Evolutionary conservation across 805 yeast genomes (phyloP).

Genomic region (Saccharomycopsis synnaedendra): DNA sequence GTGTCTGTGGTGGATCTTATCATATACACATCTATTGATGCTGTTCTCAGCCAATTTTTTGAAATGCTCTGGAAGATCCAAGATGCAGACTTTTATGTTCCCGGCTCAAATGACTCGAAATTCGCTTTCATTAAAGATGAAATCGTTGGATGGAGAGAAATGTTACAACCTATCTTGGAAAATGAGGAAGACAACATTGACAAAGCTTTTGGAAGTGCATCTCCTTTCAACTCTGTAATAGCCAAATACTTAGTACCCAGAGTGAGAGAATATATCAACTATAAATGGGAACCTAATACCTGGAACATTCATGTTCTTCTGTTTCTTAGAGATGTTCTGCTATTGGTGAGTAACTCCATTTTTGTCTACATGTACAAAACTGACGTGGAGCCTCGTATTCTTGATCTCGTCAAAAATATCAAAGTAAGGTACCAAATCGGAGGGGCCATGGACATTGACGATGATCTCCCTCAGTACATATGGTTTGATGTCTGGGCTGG

Average conservation of each 20-base stretch:
- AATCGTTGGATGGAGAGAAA: not conserved
- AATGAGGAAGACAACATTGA: conserved; percentile 14
- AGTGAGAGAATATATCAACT: conserved; percentile 1
- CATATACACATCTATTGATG: not conserved
- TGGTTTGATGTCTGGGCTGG: no score
- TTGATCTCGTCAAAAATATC: no score
- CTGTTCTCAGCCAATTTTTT: not conserved
- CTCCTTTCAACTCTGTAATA: conserved; percentile 15
- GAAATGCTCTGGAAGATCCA: not conserved
- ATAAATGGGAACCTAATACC: conserved; percentile 16
- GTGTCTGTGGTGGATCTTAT: no score
- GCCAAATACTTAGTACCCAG: conserved; percentile 3
- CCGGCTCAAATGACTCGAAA: not conserved
- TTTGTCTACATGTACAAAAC: no score
- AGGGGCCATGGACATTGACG: no score
- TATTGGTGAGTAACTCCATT: no score
- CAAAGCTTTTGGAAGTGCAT: conserved; percentile 18
- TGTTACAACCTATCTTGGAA: not conserved
- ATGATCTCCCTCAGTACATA: no score
- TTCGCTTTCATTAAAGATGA: not conserved
- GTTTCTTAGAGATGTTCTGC: conserved; percentile 19
- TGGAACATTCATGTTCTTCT: conserved; percentile 11
- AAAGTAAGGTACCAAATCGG: no score
- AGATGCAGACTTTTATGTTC: not conserved
- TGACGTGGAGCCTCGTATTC: no score